Evolutionary conservation across 352 stramenopile genomes (phyloP), one percentile per base, ranked within the genome.

Genomic region (Phytophthora citrophthora): DNA sequence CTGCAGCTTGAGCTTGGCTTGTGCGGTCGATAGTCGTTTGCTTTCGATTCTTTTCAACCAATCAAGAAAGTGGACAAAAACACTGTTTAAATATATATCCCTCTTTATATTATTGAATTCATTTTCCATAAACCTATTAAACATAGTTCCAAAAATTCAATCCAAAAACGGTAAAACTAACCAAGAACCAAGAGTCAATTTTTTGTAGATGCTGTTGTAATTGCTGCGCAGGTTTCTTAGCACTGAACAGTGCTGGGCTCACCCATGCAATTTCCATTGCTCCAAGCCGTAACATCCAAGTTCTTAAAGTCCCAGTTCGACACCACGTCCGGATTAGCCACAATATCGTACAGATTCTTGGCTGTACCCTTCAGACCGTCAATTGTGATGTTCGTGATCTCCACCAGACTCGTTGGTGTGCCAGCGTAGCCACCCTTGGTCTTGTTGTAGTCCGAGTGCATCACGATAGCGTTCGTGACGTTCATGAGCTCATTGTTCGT

Each of bases 381-480:
- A 38, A 72, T 72, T 3, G 52, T 68, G 38, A 68, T 72, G 24
- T 53, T 64, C 38, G 43, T 57, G 50, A 72, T 72, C 43, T 64
- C 51, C 18, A 68, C 63, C 38, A 62, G 31, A 45, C 56, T 68
- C 10, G 63, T 67, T 7, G 56, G 41, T 8, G 41, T 58, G 15
- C 63, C 49, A 11, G 49, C 36, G 36, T 72, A 72, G 32, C 63
- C 63, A n/a, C 63, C 63, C 51, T 64, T 57, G 56, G 56, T 64
- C 29, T 64, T 64, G 47, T 58, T 58, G 56, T 57, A 64, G 40
- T 64, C 44, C 13, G 49, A 60, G 49, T 71, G 55, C 31, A 67
- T 44, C 18, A 57, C 49, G 41, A 71, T 66, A 4, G 48, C 63
- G 39, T 61, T 34, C 1, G 59, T 63, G 16, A 71, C 63, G 41